Conservation (phyloP, 2,329 filamentous ascomycete species). For the Sodiomyces alkalinus region DNA sequence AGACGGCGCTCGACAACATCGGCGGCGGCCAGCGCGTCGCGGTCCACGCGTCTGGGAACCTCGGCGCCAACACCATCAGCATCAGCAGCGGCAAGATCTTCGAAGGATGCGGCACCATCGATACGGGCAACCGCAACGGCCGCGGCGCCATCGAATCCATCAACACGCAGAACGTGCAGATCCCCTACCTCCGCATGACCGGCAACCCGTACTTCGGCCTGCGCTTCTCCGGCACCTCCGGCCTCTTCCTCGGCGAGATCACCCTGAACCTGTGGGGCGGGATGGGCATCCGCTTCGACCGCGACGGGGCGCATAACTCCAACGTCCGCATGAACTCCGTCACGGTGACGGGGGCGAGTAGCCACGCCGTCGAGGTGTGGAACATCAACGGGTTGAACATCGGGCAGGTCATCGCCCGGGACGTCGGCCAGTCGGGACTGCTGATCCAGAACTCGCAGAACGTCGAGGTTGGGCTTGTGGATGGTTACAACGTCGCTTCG, state of each 20-base stretch:
- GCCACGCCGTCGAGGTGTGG: conserved; percentile 43
- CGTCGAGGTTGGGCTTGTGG: conserved; percentile 35
- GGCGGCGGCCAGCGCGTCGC: conserved; percentile 34
- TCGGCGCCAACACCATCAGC: conserved; percentile 35
- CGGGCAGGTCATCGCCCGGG: conserved; percentile 32
- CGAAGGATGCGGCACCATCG: conserved; percentile 42
- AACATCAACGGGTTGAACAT: conserved; percentile 40
- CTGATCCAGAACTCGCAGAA: conserved; percentile 38
- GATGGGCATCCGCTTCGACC: conserved; percentile 41
- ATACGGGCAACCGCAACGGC: conserved; percentile 23
- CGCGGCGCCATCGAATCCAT: conserved; percentile 38
- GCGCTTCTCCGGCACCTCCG: conserved; percentile 34
- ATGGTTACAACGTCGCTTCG: conserved; percentile 36
- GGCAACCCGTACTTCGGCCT: conserved; percentile 42
- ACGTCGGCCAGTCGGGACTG: conserved; percentile 41
- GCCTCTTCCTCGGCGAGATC: conserved; percentile 33
- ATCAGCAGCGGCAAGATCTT: conserved; percentile 39
- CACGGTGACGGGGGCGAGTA: conserved; percentile 33
- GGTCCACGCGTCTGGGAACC: conserved; percentile 38
- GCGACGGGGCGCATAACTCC: conserved; percentile 33
- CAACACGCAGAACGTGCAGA: conserved; percentile 30
- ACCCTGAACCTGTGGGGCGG: conserved; percentile 39
- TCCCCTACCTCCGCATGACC: conserved; percentile 41
- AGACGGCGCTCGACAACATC: conserved; percentile 36
- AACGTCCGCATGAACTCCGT: conserved; percentile 39